These are phyloP conservation scores for Tetradesmus obliquus DNA, from an alignment of 139 green algal species.

Conservation along the genomic window DNA sequence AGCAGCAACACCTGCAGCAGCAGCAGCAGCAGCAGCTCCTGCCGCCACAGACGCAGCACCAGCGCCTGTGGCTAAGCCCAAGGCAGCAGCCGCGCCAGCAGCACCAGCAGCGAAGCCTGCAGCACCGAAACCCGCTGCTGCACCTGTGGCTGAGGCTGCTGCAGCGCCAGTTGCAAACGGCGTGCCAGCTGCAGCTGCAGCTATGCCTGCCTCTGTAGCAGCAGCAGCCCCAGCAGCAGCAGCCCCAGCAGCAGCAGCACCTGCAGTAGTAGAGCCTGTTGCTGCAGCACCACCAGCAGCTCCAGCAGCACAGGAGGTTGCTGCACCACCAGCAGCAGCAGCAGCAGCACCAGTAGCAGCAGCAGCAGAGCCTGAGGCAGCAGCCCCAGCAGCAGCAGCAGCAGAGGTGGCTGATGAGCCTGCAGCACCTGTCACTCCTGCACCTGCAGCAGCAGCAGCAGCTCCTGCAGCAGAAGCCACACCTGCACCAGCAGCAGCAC, in stretches of 20 bases:
- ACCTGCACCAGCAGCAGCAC: not conserved
- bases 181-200: not conserved
- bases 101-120: not conserved
- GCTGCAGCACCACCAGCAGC: not conserved
- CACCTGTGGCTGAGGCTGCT: not conserved
- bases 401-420: not conserved
- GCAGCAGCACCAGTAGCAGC: not conserved
- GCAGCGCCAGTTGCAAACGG: slow-evolving; percentile 1
- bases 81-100: slow-evolving; percentile 27
- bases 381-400: not conserved
- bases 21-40: slow-evolving; percentile 18
- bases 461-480: not conserved
- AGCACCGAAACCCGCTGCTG: not conserved
- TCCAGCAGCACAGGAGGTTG: not conserved
- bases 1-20: not conserved
- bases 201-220: not conserved
- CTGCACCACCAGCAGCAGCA: not conserved
- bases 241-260: not conserved
- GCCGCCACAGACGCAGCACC: not conserved
- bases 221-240: not conserved
- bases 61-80: not conserved
- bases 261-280: not conserved
- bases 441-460: not conserved
- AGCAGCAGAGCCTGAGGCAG: slow-evolving; percentile 7
- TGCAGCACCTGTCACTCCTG: not conserved